Conservation (phyloP, 108 stramenopile genomes). For the Aurantiochytrium sp. region DNA sequence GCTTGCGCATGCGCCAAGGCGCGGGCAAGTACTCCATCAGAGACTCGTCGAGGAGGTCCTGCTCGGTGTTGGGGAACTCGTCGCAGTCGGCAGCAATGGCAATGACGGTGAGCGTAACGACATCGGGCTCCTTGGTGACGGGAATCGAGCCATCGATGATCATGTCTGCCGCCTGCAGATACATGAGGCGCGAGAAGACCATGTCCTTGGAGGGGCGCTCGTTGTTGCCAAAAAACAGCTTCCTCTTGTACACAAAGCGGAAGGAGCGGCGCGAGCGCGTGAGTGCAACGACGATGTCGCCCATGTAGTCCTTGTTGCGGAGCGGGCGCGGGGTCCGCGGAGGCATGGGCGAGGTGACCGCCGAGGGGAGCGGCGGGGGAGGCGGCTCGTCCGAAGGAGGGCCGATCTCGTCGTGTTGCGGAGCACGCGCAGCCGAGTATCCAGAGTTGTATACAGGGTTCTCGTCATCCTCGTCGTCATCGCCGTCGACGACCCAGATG, state of each 20-base stretch:
- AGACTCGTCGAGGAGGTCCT: constrained; percentile 19
- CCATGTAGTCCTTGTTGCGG: constrained; percentile 56
- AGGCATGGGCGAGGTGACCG: neutral
- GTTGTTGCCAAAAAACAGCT: constrained; percentile 41
- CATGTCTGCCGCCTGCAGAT: constrained; percentile 60
- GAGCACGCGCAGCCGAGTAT: neutral
- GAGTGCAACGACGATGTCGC: constrained; percentile 56
- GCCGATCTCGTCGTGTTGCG: neutral
- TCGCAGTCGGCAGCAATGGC: constrained; percentile 49
- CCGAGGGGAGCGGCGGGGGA: neutral
- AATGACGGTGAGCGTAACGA: constrained; percentile 36
- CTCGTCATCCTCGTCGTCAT: constrained; percentile 31
- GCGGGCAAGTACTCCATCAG: constrained; percentile 46
- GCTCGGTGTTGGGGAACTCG: constrained; percentile 33
- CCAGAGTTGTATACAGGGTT: constrained; percentile 15
- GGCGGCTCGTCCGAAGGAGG: constrained; percentile 10
- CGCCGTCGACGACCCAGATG: constrained; percentile 55
- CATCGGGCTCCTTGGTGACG: constrained; percentile 34
- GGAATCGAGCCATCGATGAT: constrained; percentile 43
- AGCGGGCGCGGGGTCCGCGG: constrained; percentile 54
- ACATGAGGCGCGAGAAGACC: constrained; percentile 41
- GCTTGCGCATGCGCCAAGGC: constrained; percentile 33
- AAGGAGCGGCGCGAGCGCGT: constrained; percentile 50
- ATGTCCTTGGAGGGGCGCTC: constrained; percentile 42
- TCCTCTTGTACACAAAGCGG: constrained; percentile 62